Conservation (phyloP, 352 stramenopile species). For the Plasmopara viticola region DNA sequence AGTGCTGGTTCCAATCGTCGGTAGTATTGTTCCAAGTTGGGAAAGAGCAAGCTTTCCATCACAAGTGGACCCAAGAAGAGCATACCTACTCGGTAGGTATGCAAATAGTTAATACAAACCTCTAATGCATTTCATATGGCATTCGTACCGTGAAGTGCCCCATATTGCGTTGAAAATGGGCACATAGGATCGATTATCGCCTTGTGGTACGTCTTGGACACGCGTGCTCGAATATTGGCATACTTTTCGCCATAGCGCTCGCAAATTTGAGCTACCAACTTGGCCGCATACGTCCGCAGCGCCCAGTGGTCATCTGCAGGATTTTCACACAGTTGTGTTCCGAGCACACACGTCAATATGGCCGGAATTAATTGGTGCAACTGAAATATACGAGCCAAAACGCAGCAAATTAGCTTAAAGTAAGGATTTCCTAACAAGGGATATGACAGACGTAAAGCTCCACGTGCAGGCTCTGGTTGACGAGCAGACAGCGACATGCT, state of each 20-base stretch:
- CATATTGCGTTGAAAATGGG: slow-evolving; percentile 88
- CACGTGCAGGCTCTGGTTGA: slow-evolving; percentile 88
- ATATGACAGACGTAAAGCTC: slow-evolving; percentile 83
- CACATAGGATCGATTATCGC: slow-evolving; percentile 71
- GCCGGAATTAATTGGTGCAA: slow-evolving; percentile 91
- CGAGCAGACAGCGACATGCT: slow-evolving; percentile 83
- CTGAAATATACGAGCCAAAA: slow-evolving; percentile 21
- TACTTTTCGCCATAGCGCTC: slow-evolving; percentile 87
- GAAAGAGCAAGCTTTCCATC: slow-evolving; percentile 90
- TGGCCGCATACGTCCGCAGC: slow-evolving; percentile 79
- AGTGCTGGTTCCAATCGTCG: slow-evolving; percentile 74
- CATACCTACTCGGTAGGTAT: slow-evolving; percentile 36
- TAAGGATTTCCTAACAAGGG: no score
- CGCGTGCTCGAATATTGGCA: slow-evolving; percentile 84
- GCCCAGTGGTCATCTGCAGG: slow-evolving; percentile 87
- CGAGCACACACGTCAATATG: slow-evolving; percentile 90
- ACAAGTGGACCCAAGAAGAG: slow-evolving; percentile 88
- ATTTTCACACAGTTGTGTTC: slow-evolving; percentile 84
- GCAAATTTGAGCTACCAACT: slow-evolving; percentile 80
- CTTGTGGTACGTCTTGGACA: slow-evolving; percentile 89
- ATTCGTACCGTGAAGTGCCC: slow-evolving; percentile 79
- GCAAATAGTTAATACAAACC: neutral
- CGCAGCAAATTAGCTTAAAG: slow-evolving; percentile 4
- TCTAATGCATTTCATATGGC: neutral
- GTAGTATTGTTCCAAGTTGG: slow-evolving; percentile 84